phyloP scores from a whole-genome alignment of 345 rosid genomes.

The Heritiera fomes region DNA sequence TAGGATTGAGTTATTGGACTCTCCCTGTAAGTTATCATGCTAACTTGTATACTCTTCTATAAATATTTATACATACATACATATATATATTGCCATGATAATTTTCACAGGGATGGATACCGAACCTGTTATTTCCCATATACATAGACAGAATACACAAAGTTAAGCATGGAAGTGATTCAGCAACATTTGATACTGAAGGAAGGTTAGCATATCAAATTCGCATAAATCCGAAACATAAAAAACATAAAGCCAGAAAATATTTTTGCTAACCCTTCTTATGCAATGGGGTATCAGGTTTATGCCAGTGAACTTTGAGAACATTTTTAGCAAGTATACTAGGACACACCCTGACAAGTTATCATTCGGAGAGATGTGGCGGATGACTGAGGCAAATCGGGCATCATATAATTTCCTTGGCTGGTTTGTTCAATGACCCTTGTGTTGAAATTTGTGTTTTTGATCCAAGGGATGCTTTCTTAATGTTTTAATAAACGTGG shows the following conservation, averaged over 20 bases:
- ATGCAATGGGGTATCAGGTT: constrained; percentile 38
- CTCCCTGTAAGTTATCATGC: constrained; percentile 50
- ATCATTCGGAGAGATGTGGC: constrained; percentile 59
- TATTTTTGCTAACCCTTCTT: not conserved
- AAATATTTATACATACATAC: not conserved
- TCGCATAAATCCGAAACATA: not conserved
- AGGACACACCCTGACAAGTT: constrained; percentile 48
- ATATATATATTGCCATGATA: not conserved
- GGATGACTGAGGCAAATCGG: constrained; percentile 69
- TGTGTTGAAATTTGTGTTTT: not conserved
- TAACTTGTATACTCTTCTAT: not conserved
- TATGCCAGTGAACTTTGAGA: constrained; percentile 63
- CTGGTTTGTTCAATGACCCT: constrained; percentile 39
- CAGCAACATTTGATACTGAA: constrained; percentile 73
- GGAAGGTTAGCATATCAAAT: constrained; percentile 50
- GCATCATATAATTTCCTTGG: constrained; percentile 59
- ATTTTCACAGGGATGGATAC: constrained; percentile 30
- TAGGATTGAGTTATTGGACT: constrained; percentile 57
- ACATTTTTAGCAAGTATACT: constrained; percentile 75
- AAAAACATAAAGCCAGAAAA: not conserved
- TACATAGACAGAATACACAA: constrained; percentile 71
- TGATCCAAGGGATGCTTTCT: too few relatives aligned
- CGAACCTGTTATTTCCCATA: constrained; percentile 68
- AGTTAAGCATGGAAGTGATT: constrained; percentile 77
- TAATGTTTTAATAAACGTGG: too few relatives aligned